These are phyloP conservation scores for Penicillium sp. DNA, from an alignment of 2,329 filamentous ascomycete genomes.

Conservation along the genomic window DNA sequence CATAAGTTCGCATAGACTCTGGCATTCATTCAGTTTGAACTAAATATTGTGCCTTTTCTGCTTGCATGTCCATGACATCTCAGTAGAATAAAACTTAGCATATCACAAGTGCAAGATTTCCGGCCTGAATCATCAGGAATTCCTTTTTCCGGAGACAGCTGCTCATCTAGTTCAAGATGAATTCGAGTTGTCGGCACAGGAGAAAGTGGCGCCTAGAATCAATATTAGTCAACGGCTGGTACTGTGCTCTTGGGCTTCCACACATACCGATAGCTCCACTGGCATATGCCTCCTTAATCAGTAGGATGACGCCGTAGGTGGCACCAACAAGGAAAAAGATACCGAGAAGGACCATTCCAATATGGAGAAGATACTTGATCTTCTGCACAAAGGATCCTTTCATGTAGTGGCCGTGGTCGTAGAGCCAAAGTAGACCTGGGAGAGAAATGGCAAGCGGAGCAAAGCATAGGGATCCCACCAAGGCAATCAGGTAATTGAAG, in stretches of 20 bases:
- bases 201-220: constrained; percentile 22
- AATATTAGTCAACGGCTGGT: neutral
- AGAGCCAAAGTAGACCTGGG: constrained; percentile 53
- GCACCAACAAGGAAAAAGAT: constrained; percentile 49
- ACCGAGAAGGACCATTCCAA: constrained; percentile 44
- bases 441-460: constrained; percentile 52
- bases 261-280: constrained; percentile 15
- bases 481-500: constrained; percentile 54
- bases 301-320: constrained; percentile 31
- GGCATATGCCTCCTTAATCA: constrained; percentile 26
- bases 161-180: neutral
- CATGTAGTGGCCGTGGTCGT: constrained; percentile 47
- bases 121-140: neutral
- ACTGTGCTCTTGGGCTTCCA: neutral
- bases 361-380: constrained; percentile 42
- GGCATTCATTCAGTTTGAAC: neutral
- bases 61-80: neutral
- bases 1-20: neutral
- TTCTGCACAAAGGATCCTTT: constrained; percentile 40
- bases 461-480: constrained; percentile 53
- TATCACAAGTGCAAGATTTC: neutral
- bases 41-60: neutral
- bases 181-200: constrained; percentile 25
- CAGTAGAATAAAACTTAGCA: neutral
- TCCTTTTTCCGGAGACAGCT: neutral